These are phyloP conservation scores for Xylariaceae sp. DNA, from an alignment of 2,329 filamentous ascomycete species.

Conservation along the genomic window DNA sequence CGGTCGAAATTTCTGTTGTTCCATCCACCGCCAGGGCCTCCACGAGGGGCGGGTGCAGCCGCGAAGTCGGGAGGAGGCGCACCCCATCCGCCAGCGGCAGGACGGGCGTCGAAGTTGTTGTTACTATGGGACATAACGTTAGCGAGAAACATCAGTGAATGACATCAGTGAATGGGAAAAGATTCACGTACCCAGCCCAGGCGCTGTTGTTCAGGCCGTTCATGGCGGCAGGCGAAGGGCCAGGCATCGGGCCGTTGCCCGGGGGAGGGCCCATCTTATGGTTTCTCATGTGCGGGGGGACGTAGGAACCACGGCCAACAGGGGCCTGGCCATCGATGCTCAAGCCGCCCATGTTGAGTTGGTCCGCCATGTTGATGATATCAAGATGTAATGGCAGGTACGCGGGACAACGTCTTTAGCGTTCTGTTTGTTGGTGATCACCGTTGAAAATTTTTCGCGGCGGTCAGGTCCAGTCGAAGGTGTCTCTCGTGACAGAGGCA, in stretches of 20 bases:
- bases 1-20: conserved; percentile 44
- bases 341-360: conserved; percentile 75
- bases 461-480: conserved; percentile 23
- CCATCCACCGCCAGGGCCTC: conserved; percentile 21
- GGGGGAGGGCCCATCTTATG: conserved; percentile 36
- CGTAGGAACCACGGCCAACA: conserved; percentile 58
- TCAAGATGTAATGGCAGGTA: conserved; percentile 2
- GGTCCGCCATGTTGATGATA: conserved; percentile 63
- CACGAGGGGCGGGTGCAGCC: conserved; percentile 22
- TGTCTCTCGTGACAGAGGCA: conserved; percentile 22
- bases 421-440: conserved; percentile 7
- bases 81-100: conserved; percentile 22
- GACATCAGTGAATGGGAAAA: not conserved
- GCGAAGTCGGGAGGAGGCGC: conserved; percentile 29
- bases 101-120: conserved; percentile 37
- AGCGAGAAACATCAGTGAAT: conserved; percentile 1
- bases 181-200: conserved; percentile 50
- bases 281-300: conserved; percentile 74
- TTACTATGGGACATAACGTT: conserved; percentile 27
- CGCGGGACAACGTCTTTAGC: too few species aligned
- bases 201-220: conserved; percentile 53
- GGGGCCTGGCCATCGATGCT: conserved; percentile 46
- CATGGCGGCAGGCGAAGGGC: conserved; percentile 28
- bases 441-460: conserved; percentile 17
- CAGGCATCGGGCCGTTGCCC: conserved; percentile 19